Conservation (phyloP, 1,284 basidiomycete species). For the Puccinia sorghi region DNA sequence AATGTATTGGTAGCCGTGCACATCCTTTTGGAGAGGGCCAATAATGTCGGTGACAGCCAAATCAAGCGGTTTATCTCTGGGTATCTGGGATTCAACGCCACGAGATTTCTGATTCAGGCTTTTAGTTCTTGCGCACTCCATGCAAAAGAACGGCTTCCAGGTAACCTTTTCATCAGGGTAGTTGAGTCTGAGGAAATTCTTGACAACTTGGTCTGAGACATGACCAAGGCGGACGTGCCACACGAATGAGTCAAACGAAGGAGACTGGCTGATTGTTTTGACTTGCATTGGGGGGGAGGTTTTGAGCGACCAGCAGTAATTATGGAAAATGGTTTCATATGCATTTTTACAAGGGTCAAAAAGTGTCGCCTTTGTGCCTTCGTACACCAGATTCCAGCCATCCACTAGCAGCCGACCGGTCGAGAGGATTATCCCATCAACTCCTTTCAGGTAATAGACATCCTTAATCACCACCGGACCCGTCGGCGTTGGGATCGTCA, state of each 20-base stretch:
- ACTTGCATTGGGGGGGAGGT: background rate
- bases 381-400: background rate
- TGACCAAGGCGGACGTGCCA: slow-evolving; percentile 13
- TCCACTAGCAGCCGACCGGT: background rate
- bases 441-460: background rate
- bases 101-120: background rate
- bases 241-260: background rate
- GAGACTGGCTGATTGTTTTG: background rate
- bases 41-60: background rate
- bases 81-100: background rate
- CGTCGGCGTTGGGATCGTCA: background rate
- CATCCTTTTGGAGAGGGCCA: background rate
- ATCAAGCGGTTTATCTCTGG: background rate
- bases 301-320: background rate
- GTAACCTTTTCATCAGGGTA: background rate
- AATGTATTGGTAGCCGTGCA: background rate
- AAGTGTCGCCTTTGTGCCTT: background rate
- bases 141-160: slow-evolving; percentile 3
- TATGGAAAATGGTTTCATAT: background rate
- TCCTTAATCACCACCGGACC: background rate
- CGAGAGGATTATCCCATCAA: background rate
- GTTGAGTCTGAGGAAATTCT: background rate
- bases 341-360: background rate
- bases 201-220: background rate
- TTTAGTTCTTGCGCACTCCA: background rate